Base-by-base conservation (phyloP, 163 green algal genomes). In the Prototheca wickerhamii region DNA sequence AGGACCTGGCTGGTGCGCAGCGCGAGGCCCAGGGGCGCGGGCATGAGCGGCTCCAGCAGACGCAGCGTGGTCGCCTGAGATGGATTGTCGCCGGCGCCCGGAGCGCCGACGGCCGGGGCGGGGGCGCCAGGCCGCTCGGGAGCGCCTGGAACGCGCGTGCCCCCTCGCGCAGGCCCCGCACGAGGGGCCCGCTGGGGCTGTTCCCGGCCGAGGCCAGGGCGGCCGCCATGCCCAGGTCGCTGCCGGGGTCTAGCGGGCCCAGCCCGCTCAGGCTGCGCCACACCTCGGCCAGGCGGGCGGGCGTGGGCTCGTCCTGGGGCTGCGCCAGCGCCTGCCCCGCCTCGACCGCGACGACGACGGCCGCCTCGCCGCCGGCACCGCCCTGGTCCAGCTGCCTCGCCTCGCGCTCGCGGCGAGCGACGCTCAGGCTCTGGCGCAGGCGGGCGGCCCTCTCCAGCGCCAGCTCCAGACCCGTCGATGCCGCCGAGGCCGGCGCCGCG, bases 141-240 rank as follows among this genome's bases (percentile, higher is more conserved):
- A 43, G 29, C 29, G 30, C 53, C 10, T 10, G 10, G 53, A 60
- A 60, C 23, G 53, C 28, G 7, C 21, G 10, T 7, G 8, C 50
- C 28, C 53, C 29, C 29, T 34, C 53, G 23, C 53, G 53, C 53
- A 60, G 53, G 20, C 70, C 70, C 43, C 40, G 64, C 35, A 31
- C 70, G 34, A 77, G 60, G 18, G 70, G 70, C 3, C 70, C 70
- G 12, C 55, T 69, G 10, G 70, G 61, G 29, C 55, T 70, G 29
- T 77, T 73, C 29, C 70, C 70, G 2, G 70, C 42, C 15, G 54
- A 66, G n/a, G 53, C 64, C 33, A 77, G 67, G 31, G 71, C 42
- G 35, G 50, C 40, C 5, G 70, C 64, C 43, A 73, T 21, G 6
- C 51, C 61, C 4, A 23, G 28, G 31, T 77, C 70, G n/a, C 60